Conservation (phyloP, 2,329 filamentous ascomycete species). For the Monilinia aucupariae region DNA sequence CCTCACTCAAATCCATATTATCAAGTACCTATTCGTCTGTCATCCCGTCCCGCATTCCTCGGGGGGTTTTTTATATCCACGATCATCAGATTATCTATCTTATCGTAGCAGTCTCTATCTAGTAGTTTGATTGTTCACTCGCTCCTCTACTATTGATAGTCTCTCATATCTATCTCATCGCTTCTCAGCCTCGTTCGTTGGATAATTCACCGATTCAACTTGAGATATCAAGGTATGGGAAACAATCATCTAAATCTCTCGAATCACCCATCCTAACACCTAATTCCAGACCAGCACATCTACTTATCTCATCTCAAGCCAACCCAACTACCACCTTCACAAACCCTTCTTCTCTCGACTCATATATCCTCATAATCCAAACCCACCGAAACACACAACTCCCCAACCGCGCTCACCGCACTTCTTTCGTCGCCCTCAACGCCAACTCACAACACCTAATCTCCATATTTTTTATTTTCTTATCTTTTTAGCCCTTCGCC, state of each 20-base stretch:
- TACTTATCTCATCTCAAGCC: background rate
- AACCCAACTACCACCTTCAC: background rate
- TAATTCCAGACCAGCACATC: background rate
- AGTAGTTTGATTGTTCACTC: background rate
- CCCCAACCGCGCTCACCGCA: slow-evolving; percentile 26
- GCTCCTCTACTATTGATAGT: background rate
- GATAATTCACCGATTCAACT: background rate
- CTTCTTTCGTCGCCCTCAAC: background rate
- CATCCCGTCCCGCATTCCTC: background rate
- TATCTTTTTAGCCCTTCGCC: background rate
- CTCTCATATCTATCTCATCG: background rate
- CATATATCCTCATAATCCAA: background rate
- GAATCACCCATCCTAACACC: background rate
- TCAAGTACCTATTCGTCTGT: background rate
- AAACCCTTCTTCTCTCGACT: too few relatives aligned
- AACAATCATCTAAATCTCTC: background rate
- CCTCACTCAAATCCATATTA: background rate
- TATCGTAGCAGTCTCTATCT: background rate
- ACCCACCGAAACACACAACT: background rate
- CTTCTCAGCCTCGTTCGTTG: background rate
- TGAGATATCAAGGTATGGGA: background rate
- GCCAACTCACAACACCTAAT: background rate
- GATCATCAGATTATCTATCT: background rate
- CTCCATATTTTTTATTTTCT: background rate
- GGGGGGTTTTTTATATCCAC: background rate